These are phyloP conservation scores for Aplosporella prunicola DNA, from an alignment of 2,329 filamentous ascomycete species.

Conservation along the genomic window DNA sequence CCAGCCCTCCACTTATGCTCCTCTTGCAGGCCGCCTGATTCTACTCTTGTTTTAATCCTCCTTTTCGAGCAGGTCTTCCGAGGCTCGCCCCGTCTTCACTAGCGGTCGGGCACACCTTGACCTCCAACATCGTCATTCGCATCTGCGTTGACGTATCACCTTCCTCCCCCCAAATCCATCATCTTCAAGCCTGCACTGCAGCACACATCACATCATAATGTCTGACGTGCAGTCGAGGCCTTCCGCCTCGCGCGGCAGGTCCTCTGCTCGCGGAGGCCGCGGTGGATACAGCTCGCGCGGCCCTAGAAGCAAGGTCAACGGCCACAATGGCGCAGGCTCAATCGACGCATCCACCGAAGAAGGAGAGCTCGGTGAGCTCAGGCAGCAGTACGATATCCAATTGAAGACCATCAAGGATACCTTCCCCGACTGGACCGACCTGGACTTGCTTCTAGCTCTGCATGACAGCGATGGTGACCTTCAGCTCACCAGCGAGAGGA, in stretches of 20 bases:
- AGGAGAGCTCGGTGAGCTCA: constrained; percentile 82
- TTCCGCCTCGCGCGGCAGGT: constrained; percentile 77
- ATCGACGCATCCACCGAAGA: constrained; percentile 64
- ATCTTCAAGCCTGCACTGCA: too few species aligned
- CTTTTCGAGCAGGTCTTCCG: too few species aligned
- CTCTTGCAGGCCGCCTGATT: too few species aligned
- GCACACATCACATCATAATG: too few species aligned
- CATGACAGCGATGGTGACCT: constrained; percentile 76
- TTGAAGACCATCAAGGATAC: constrained; percentile 79
- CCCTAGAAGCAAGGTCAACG: constrained; percentile 51
- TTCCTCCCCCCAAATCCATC: too few species aligned
- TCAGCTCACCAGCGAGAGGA: constrained; percentile 64
- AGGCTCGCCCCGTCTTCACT: too few species aligned
- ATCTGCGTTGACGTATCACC: too few species aligned
- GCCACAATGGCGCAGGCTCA: constrained; percentile 49
- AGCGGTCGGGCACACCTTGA: too few species aligned
- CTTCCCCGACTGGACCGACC: constrained; percentile 91
- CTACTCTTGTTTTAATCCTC: too few species aligned
- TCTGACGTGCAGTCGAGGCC: constrained; percentile 87
- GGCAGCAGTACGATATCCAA: constrained; percentile 77
- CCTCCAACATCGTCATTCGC: too few species aligned
- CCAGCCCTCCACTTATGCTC: too few species aligned
- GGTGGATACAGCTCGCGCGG: constrained; percentile 54
- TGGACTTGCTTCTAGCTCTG: constrained; percentile 85
- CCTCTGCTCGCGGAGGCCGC: constrained; percentile 77